Evolutionary conservation across 2,329 filamentous ascomycete genomes (phyloP).

Genomic region (Fusarium robinianum): DNA sequence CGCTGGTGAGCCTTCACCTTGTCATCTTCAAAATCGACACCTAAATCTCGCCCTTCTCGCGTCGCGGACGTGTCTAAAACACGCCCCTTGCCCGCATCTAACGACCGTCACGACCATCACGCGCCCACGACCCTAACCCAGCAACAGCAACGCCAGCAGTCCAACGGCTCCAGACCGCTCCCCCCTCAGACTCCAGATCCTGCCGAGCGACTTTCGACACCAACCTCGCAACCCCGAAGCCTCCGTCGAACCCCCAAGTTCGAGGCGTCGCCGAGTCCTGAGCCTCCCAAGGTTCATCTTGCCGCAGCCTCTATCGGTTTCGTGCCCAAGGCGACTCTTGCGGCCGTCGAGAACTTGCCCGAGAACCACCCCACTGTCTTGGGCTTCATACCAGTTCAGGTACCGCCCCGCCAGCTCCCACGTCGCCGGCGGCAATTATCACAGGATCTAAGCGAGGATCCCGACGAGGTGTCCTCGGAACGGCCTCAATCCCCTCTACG

Average conservation of each 20-base stretch:
- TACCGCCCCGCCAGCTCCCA: conserved; percentile 43
- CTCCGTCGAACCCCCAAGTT: conserved; percentile 60
- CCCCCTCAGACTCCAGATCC: conserved; percentile 42
- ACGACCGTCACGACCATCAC: conserved; percentile 62
- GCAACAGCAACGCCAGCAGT: conserved; percentile 54
- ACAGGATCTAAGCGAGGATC: conserved; percentile 54
- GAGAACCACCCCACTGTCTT: conserved; percentile 35
- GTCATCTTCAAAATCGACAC: conserved; percentile 46
- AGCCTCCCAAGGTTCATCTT: conserved; percentile 50
- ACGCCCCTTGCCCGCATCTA: conserved; percentile 45
- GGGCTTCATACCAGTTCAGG: conserved; percentile 45
- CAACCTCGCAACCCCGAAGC: conserved; percentile 51
- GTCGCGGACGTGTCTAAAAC: conserved; percentile 53
- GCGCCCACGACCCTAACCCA: conserved; percentile 49
- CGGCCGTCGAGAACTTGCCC: conserved; percentile 27
- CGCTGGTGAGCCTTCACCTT: conserved; percentile 54
- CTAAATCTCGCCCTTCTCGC: conserved; percentile 28
- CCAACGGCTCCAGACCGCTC: conserved; percentile 27
- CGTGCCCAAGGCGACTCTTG: conserved; percentile 44
- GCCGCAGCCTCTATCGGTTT: conserved; percentile 55
- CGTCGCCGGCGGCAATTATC: conserved; percentile 46
- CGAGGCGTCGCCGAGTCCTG: conserved; percentile 49
- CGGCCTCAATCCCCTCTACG: conserved; percentile 34
- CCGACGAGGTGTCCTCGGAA: conserved; percentile 47
- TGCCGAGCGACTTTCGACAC: conserved; percentile 49